A percentile compares a stretch with the other conserved stretches of the same genome.
Conservation (phyloP, 768 basidiomycete species). For the Leccinum ochraceum region DNA sequence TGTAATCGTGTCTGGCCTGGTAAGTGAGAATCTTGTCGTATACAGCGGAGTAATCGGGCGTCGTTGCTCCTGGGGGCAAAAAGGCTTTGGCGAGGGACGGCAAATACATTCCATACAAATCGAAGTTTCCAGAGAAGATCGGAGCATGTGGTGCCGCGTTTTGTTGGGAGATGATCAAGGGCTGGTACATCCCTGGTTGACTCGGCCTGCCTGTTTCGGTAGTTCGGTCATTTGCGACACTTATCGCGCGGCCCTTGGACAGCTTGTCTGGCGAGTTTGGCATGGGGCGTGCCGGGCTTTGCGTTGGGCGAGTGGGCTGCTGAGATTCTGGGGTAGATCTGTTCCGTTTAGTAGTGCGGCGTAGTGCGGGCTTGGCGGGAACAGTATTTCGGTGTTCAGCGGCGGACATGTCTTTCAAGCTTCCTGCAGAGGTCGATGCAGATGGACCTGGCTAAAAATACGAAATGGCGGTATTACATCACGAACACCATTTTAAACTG, state of each 20-base stretch:
- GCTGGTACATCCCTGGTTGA: conserved; percentile 9
- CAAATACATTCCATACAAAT: conserved; percentile 41
- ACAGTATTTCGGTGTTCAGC: conserved; percentile 1
- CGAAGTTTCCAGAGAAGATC: conserved; percentile 37
- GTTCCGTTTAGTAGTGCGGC: conserved; percentile 23
- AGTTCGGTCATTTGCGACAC: background rate
- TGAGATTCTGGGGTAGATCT: conserved; percentile 9
- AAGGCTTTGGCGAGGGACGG: conserved; percentile 37
- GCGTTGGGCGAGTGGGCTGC: conserved; percentile 12
- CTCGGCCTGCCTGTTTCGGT: background rate
- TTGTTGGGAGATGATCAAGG: conserved; percentile 9
- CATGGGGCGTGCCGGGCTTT: conserved; percentile 4
- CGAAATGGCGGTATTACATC: background rate
- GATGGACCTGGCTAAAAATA: conserved; percentile 13
- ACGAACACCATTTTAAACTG: background rate
- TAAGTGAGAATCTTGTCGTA: too few relatives aligned
- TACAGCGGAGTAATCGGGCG: conserved; percentile 32
- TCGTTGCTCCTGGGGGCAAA: conserved; percentile 28
- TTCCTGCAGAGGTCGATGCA: conserved; percentile 20
- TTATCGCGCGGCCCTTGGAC: conserved; percentile 6
- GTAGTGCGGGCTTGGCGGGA: conserved; percentile 4
- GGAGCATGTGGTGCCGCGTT: conserved; percentile 9
- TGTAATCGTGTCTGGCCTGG: too few relatives aligned
- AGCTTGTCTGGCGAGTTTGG: conserved; percentile 12
- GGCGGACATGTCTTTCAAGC: conserved; percentile 21